phyloP scores from a whole-genome alignment of 1,284 basidiomycete species.

The Fomes fomentarius region DNA sequence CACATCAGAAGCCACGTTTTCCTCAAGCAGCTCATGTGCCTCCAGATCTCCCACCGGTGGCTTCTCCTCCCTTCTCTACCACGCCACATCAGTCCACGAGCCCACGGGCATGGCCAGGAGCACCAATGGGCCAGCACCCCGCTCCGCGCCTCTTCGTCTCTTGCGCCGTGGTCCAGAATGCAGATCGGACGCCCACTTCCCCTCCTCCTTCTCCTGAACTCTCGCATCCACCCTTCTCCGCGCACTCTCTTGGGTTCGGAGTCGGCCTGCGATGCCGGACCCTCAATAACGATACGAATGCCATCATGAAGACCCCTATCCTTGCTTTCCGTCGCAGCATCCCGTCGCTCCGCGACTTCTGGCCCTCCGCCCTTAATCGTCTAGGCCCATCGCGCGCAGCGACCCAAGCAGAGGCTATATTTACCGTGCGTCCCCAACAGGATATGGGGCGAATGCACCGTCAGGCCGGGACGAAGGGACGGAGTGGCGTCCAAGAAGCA shows the following conservation, averaged over 20 bases:
- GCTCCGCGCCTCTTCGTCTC: not conserved
- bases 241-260: too few species aligned
- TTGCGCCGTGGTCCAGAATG: too few species aligned
- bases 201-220: not conserved
- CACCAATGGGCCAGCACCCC: conserved; percentile 1
- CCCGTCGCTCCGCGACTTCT: not conserved
- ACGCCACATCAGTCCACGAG: conserved; percentile 7
- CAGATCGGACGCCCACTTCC: not conserved
- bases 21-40: conserved; percentile 19
- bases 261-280: not conserved
- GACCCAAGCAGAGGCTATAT: conserved; percentile 13
- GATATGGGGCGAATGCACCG: not conserved
- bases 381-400: conserved; percentile 13
- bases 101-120: too few species aligned
- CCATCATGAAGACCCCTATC: too few species aligned
- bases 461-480: not conserved
- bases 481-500: not conserved
- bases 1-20: conserved; percentile 23
- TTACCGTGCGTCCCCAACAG: not conserved
- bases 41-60: too few species aligned
- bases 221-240: too few species aligned
- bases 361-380: conserved; percentile 2
- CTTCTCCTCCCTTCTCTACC: conserved; percentile 10
- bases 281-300: too few species aligned
- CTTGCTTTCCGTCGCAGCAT: too few species aligned